Evolutionary conservation across 2,329 filamentous ascomycete genomes (phyloP).

Genomic region (Scytalidium sp.): DNA sequence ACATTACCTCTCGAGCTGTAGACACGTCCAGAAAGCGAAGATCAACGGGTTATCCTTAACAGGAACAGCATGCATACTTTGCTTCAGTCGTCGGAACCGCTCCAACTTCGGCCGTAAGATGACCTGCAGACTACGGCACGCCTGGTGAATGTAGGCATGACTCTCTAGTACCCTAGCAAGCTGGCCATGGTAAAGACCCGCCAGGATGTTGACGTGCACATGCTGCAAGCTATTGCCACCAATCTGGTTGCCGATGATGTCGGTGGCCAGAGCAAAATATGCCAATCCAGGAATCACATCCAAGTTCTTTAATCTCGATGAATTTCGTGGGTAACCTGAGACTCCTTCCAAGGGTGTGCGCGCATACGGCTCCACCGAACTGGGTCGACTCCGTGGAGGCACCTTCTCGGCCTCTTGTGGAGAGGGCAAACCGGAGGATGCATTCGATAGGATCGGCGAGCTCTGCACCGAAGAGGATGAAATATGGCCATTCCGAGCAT

Average conservation of each 20-base stretch:
- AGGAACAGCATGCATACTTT: conserved; percentile 7
- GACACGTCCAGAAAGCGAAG: conserved; percentile 87
- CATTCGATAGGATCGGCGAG: conserved; percentile 44
- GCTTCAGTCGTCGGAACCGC: conserved; percentile 30
- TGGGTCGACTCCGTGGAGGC: conserved; percentile 38
- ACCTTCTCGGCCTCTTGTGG: conserved; percentile 48
- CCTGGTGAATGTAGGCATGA: conserved; percentile 58
- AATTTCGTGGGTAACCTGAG: conserved; percentile 8
- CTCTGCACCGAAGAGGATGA: conserved; percentile 51
- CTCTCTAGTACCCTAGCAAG: conserved; percentile 85
- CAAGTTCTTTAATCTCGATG: conserved; percentile 56
- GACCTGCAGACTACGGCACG: conserved; percentile 60
- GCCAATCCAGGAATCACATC: conserved; percentile 86
- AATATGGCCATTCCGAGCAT: conserved; percentile 44
- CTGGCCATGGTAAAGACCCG: conserved; percentile 86
- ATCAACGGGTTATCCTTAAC: conserved; percentile 60
- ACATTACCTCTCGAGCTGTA: conserved; percentile 83
- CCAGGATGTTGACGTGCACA: conserved; percentile 81
- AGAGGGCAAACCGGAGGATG: conserved; percentile 45
- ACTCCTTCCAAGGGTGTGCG: background rate
- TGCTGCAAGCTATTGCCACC: conserved; percentile 81
- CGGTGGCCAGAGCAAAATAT: conserved; percentile 82
- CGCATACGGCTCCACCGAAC: conserved; percentile 44
- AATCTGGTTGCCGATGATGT: conserved; percentile 79
- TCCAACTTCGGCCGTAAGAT: conserved; percentile 63